These are phyloP conservation scores for Monoraphidium neglectum DNA, from an alignment of 139 green algal genomes.

Conservation along the genomic window DNA sequence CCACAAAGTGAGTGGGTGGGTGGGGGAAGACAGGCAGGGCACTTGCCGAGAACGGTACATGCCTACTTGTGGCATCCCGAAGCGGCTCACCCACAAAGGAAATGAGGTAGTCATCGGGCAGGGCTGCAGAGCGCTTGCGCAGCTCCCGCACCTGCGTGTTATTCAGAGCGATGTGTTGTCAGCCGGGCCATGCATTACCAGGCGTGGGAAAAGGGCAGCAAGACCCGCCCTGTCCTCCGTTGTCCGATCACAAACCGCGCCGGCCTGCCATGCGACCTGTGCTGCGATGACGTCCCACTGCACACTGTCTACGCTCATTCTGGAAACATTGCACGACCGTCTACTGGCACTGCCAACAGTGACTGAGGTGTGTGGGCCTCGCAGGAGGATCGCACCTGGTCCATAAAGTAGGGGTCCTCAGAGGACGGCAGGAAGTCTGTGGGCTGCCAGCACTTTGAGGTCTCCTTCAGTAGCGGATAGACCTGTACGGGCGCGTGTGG, in stretches of 20 bases:
- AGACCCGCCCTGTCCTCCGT: too few species aligned
- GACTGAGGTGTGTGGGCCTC: too few species aligned
- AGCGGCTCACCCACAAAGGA: slow-evolving; percentile 76
- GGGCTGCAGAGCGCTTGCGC: slow-evolving; percentile 68
- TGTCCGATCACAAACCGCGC: too few species aligned
- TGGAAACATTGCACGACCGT: too few species aligned
- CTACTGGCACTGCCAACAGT: too few species aligned
- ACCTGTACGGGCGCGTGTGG: slow-evolving; percentile 48
- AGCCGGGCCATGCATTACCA: too few species aligned
- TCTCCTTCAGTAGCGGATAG: slow-evolving; percentile 76
- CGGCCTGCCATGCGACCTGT: too few species aligned
- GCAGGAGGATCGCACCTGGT: slow-evolving; percentile 75
- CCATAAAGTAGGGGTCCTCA: slow-evolving; percentile 87
- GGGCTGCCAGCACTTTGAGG: slow-evolving; percentile 95
- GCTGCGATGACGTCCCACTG: too few species aligned
- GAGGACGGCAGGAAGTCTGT: slow-evolving; percentile 94
- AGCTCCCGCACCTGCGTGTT: slow-evolving; percentile 88
- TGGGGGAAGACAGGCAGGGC: neutral
- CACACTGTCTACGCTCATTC: too few species aligned
- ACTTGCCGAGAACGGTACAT: neutral
- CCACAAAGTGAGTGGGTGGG: too few species aligned
- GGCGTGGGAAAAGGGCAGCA: too few species aligned
- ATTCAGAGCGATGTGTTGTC: too few species aligned
- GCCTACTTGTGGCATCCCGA: neutral
- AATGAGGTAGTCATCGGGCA: slow-evolving; percentile 97